Conservation (phyloP, 805 yeast genomes). For the Torulaspora gathmanii region DNA sequence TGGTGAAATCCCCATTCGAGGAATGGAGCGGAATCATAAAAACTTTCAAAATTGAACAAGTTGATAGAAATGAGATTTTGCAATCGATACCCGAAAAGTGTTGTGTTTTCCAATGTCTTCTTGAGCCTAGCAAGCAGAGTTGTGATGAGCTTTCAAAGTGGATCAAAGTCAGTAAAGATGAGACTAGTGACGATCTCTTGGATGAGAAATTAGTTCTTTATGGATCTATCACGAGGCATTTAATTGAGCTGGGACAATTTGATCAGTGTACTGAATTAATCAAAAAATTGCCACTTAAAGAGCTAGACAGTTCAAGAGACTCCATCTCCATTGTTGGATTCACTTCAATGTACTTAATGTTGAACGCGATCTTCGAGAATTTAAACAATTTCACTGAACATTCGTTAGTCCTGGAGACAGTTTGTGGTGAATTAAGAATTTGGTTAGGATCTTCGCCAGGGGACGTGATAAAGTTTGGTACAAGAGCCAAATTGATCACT, state of each 20-base stretch:
- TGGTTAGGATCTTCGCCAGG: constrained; percentile 36
- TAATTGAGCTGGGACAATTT: constrained; percentile 24
- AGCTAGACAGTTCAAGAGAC: constrained; percentile 4
- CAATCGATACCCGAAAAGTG: constrained; percentile 16
- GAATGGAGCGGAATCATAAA: constrained; percentile 23
- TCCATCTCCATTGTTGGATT: constrained; percentile 30
- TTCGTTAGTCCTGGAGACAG: constrained; percentile 22
- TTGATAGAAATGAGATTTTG: constrained; percentile 20
- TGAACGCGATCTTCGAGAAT: constrained; percentile 19
- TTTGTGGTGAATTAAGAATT: constrained; percentile 33
- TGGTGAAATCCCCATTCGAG: constrained; percentile 20
- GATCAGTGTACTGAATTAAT: constrained; percentile 25
- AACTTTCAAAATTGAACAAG: constrained; percentile 23
- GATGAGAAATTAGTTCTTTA: constrained; percentile 15
- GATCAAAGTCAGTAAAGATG: constrained; percentile 12
- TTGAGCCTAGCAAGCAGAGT: constrained; percentile 29
- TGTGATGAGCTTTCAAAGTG: constrained; percentile 22
- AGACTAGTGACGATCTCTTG: constrained; percentile 14
- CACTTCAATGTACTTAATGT: constrained; percentile 30
- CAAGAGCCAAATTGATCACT: constrained; percentile 34
- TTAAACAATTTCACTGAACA: constrained; percentile 10
- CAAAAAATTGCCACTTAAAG: constrained; percentile 18
- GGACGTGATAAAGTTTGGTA: constrained; percentile 25
- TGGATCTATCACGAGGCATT: constrained; percentile 28
- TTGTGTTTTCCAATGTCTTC: constrained; percentile 23